phyloP scores from a whole-genome alignment of 2,329 filamentous ascomycete species.

The Pestalotiopsis fici region DNA sequence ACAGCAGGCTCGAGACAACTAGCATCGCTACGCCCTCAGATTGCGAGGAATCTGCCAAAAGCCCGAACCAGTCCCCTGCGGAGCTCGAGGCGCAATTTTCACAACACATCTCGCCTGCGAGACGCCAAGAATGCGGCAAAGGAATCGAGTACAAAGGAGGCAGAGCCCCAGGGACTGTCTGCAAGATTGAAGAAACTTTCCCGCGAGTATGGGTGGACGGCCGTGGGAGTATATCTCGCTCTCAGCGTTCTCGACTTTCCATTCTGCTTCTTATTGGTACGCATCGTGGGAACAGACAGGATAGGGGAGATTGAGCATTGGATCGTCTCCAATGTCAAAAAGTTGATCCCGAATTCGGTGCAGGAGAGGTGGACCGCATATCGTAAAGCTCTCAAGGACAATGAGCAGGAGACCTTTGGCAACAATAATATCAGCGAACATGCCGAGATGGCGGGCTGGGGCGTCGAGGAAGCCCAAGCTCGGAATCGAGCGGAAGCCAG shows the following conservation, averaged over 20 bases:
- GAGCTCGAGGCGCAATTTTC: constrained; percentile 7
- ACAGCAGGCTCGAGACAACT: not conserved
- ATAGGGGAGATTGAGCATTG: constrained; percentile 73
- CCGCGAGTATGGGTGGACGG: constrained; percentile 92
- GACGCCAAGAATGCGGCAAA: constrained; percentile 2
- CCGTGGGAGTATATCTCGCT: constrained; percentile 84
- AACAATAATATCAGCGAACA: constrained; percentile 44
- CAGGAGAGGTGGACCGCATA: constrained; percentile 54
- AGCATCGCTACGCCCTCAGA: not conserved
- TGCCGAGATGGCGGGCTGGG: constrained; percentile 57
- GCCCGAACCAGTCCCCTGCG: not conserved
- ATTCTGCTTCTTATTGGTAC: constrained; percentile 89
- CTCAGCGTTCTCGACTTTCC: constrained; percentile 89
- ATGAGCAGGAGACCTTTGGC: constrained; percentile 43
- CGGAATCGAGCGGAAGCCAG: constrained; percentile 69
- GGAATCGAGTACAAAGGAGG: not conserved
- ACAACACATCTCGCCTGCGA: constrained; percentile 8
- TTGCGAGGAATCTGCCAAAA: not conserved
- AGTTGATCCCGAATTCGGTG: constrained; percentile 60
- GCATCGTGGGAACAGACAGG: constrained; percentile 77
- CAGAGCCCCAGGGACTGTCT: constrained; percentile 51
- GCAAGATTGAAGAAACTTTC: constrained; percentile 80
- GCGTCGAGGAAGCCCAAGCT: constrained; percentile 64
- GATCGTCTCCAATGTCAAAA: constrained; percentile 62
- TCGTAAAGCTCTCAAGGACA: constrained; percentile 47